Evolutionary conservation across 257 asterid species (phyloP), one percentile per base, ranked within the genome.

Genomic region (Cruciata laevipes): DNA sequence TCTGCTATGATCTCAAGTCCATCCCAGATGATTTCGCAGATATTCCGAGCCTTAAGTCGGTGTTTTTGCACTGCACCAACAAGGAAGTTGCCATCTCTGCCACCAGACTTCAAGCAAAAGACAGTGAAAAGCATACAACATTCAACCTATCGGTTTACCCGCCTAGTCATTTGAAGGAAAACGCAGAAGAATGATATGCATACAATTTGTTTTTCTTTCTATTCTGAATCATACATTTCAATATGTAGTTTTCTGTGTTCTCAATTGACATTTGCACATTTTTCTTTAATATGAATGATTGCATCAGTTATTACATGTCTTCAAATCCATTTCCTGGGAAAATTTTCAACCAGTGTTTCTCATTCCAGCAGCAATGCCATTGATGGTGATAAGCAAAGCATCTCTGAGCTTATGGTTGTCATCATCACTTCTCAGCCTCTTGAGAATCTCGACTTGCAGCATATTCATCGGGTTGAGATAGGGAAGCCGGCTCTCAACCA

Each of bases 311-410:
- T 37, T 37, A 37, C 40, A 40, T 42, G 51, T 42, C 51, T 12
- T 42, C 18, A 42, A 13, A 42, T 12, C 18, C 14, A 12, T 11
- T 42, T 42, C 51, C 2, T 42, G 10, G 37, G 44, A 2, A 17
- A 42, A 42, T 1, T n/a, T n/a, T 88, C 75, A 89, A 57, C 99
- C 97, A 0, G 95, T 90, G 84, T 93, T 88, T 79, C 95, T 88
- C 97, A 93, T 93, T 66, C 99, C 99, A 61, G 99, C 99, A 59
- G 97, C 99, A 67, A 93, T 93, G 59, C 99, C 99, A 17, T 93
- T 93, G 12, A 93, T 84, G 27, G 95, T 86, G 24, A 93, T 88
- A 11, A 90, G 95, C 81, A 93, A 75, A 8, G 96, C 96, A 69
- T 93, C 99, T 66, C 95, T 73, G 27, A 93, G 86, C 73, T 88